Conservation (phyloP, 495 filamentous ascomycete species). For the Neurospora cerealis region DNA sequence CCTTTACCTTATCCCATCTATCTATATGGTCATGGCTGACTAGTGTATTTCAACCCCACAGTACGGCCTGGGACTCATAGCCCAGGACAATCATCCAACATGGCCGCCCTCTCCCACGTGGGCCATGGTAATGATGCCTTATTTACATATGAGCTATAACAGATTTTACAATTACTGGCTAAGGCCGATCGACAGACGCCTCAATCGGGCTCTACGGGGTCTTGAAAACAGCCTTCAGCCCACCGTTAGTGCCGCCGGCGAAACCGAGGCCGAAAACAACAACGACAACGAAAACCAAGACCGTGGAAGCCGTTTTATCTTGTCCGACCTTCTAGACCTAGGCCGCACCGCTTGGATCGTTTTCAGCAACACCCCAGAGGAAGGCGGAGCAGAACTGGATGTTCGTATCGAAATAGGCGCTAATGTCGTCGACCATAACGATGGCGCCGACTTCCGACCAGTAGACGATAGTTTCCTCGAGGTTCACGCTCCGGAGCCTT, state of each 20-base stretch:
- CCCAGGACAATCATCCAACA: slow-evolving; percentile 13
- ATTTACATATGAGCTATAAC: slow-evolving; percentile 56
- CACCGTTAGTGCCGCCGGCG: background rate
- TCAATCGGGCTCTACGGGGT: slow-evolving; percentile 30
- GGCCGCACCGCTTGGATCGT: slow-evolving; percentile 4
- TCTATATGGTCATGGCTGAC: background rate
- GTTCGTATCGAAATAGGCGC: slow-evolving; percentile 4
- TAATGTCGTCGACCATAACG: slow-evolving; percentile 1
- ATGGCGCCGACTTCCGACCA: slow-evolving; percentile 1
- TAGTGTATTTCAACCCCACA: background rate
- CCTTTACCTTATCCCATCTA: background rate
- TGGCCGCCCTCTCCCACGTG: slow-evolving; percentile 74
- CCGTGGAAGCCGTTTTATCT: slow-evolving; percentile 1
- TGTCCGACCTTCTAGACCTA: slow-evolving; percentile 6
- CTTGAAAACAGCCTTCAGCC: background rate
- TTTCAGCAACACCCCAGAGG: background rate
- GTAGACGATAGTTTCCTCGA: background rate
- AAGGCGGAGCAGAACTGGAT: slow-evolving; percentile 34
- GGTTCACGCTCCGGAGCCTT: background rate
- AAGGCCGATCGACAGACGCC: slow-evolving; percentile 50
- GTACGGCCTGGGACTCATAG: slow-evolving; percentile 13
- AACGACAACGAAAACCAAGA: slow-evolving; percentile 2
- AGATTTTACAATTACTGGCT: slow-evolving; percentile 56
- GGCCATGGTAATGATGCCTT: slow-evolving; percentile 58
- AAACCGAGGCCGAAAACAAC: background rate